Evolutionary conservation across 139 green algal species (phyloP), one percentile per base, ranked within the genome.

Genomic region (Tetradesmus obliquus): DNA sequence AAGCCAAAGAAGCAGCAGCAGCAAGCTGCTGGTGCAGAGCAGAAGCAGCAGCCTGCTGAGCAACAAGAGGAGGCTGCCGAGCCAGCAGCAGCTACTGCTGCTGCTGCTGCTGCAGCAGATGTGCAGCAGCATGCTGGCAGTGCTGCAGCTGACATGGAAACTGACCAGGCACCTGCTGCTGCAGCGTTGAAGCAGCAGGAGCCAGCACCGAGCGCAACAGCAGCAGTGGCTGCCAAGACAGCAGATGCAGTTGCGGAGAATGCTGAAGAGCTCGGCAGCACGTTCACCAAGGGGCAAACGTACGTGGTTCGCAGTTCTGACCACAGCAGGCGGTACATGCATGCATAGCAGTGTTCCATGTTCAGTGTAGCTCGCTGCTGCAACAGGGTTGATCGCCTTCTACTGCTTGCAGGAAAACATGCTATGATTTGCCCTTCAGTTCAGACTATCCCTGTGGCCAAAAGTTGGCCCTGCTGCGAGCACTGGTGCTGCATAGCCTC

Each of bases 221-320:
- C 6, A 55, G n/a, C 24, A 54, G 72, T 10, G 45, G 72, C 3
- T 51, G 22, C 72, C 2, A 19, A 3, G 17, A 19, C 17, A 71
- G 71, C 71, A 45, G 71, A 9, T n/a, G 71, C 71, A 22, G 71
- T 6, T n/a, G 7, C 76, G 19, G n/a, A 82, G n/a, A 82, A n/a
- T 55, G 76, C n/a, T 17, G 76, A 82, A 3, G 76, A 82, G 45
- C 55, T 89, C 62, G 85, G 24, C 17, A 66, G 7, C 66, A 89
- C 62, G 1, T 90, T 90, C 22, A n/a, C 51, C 10, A 90, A 84
- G 20, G 86, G 86, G 8, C 86, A 90, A 12, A 90, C 22, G 86
- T 90, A 32, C 9, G 84, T 3, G 7, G 15, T 17, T 22, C 3
- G 4, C 10, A 53, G 12, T 19, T 17, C 72, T 24, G 12, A 32